Base-by-base conservation (phyloP, 192 early-diverging fungal genomes). In the Backusella tarrabulga region DNA sequence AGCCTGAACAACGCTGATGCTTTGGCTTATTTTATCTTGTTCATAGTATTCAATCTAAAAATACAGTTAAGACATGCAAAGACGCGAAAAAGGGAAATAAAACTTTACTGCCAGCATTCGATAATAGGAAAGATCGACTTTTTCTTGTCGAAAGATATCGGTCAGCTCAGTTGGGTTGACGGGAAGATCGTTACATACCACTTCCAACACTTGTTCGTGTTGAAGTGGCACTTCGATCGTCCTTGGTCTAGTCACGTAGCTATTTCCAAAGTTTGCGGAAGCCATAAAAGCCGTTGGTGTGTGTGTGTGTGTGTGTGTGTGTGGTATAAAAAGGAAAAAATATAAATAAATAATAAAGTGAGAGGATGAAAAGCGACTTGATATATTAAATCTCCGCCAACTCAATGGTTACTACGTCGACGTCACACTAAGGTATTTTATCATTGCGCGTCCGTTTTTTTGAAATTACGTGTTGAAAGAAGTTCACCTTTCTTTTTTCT, bases 21-120 rank as follows among this genome's bases (percentile, higher is more conserved):
- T 87, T 66, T 89, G 85, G 5, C 92, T 88, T 19, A 85, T 75
- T 42, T 88, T 86, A 11, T 86, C 85, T 68, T 93, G 90, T 68
- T 88, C 86, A 75, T 90, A 90, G 84, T 94, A 96, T 80, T 94
- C 94, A 34, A 91, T 83, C 86, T 92, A 76, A 11, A 29, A 36
- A 21, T 17, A 35, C 17, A 19, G 36, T 50, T 11, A 26, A 5
- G 32, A 4, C 46, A 17, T n/a, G 50, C 9, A 15, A 21, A 40
- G 17, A 26, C 8, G 23, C 7, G 23, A 40, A 40, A 40, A 40
- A 38, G 11, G 11, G 11, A 38, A 38, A 38, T 9, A 9, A 38
- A 38, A 38, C 38, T 40, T 78, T 78, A 79, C 83, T 7, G 83
- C 83, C 26, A 84, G 74, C 32, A 79, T 71, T 35, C 83, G 68